A percentile compares a stretch with the other conserved stretches of the same genome.
These are phyloP conservation scores for Saturnispora diversa DNA, from an alignment of 805 yeast species.

Conservation along the genomic window DNA sequence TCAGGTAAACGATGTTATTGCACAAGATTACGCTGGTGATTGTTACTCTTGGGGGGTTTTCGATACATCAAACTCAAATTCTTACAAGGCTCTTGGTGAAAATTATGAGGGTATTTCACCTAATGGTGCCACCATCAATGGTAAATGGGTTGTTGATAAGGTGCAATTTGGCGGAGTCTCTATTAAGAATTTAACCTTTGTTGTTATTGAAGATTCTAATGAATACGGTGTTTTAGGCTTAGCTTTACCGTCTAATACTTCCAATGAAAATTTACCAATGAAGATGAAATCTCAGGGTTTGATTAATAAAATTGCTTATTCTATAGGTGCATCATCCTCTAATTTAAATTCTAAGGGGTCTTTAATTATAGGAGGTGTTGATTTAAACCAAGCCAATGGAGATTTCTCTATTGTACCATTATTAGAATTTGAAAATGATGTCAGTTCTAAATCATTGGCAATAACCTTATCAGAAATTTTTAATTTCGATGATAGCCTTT, in stretches of 20 bases:
- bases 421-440: constrained; percentile 9
- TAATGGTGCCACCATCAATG: constrained; percentile 35
- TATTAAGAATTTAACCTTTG: constrained; percentile 49
- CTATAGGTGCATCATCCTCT: constrained; percentile 33
- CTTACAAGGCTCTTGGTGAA: constrained; percentile 30
- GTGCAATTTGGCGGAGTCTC: constrained; percentile 41
- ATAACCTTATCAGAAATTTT: constrained; percentile 37
- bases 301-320: constrained; percentile 46
- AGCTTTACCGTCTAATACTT: constrained; percentile 39
- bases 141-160: constrained; percentile 50
- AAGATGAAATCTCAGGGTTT: constrained; percentile 47
- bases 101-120: constrained; percentile 33
- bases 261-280: constrained; percentile 56
- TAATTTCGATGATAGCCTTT: constrained; percentile 16
- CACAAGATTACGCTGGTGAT: constrained; percentile 14
- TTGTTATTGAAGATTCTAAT: constrained; percentile 53
- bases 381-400: constrained; percentile 49
- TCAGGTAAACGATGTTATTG: constrained; percentile 3
- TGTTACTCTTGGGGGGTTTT: constrained; percentile 39
- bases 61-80: constrained; percentile 28
- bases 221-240: constrained; percentile 60
- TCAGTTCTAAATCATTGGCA: constrained; percentile 36
- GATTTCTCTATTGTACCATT: constrained; percentile 17
- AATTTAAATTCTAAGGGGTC: constrained; percentile 34
- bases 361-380: constrained; percentile 60